phyloP scores from a whole-genome alignment of 371 early-diverging fungal genomes.

The Umbelopsis sp. region DNA sequence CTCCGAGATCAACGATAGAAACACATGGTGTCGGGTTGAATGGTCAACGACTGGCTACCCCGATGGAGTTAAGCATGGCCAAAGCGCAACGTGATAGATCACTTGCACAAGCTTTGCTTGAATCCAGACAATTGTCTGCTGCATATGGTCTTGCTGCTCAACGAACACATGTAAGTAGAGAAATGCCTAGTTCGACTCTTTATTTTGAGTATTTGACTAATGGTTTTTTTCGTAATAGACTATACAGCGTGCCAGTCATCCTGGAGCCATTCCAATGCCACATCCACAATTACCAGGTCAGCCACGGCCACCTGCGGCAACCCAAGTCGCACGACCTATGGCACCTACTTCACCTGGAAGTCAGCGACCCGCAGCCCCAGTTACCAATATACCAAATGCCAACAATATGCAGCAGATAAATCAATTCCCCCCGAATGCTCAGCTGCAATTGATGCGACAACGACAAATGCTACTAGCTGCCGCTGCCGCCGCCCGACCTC shows the following conservation, averaged over 20 bases:
- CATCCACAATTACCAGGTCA: slow-evolving; percentile 30
- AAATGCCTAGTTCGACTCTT: not conserved
- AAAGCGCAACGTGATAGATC: slow-evolving; percentile 79
- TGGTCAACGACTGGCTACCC: slow-evolving; percentile 62
- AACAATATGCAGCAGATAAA: slow-evolving; percentile 19
- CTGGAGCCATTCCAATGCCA: slow-evolving; percentile 25
- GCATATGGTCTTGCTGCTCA: slow-evolving; percentile 55
- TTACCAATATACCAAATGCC: slow-evolving; percentile 17
- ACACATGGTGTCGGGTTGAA: slow-evolving; percentile 47
- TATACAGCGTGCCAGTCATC: slow-evolving; percentile 30
- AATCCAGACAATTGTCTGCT: slow-evolving; percentile 69
- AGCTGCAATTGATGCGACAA: slow-evolving; percentile 18
- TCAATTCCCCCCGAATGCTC: slow-evolving; percentile 17
- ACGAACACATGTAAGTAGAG: slow-evolving; percentile 35
- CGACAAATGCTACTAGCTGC: slow-evolving; percentile 30
- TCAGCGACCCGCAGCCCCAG: slow-evolving; percentile 26
- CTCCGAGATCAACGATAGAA: slow-evolving; percentile 51
- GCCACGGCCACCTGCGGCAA: slow-evolving; percentile 33
- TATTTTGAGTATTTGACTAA: not conserved
- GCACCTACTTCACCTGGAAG: slow-evolving; percentile 18
- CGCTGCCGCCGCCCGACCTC: slow-evolving; percentile 29
- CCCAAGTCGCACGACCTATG: slow-evolving; percentile 22
- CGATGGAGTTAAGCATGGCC: slow-evolving; percentile 71
- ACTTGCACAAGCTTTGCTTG: slow-evolving; percentile 66
- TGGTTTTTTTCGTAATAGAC: not conserved